These are phyloP conservation scores for Lasiosphaeria ovina DNA, from an alignment of 495 filamentous ascomycete genomes.

Conservation along the genomic window DNA sequence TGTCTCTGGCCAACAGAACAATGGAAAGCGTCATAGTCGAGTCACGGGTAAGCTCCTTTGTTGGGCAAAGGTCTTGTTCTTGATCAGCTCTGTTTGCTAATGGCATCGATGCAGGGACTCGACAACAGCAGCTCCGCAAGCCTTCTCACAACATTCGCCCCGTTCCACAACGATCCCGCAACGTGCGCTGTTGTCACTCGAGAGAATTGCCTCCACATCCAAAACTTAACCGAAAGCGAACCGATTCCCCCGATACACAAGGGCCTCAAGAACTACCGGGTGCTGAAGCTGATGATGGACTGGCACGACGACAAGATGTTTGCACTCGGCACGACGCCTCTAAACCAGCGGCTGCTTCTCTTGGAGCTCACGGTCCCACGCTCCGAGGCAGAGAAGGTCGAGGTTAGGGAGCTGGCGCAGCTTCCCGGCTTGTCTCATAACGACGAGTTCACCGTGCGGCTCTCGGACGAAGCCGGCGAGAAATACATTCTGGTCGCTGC, in stretches of 20 bases:
- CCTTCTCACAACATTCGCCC: slow-evolving; percentile 34
- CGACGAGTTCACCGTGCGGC: slow-evolving; percentile 21
- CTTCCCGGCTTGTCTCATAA: slow-evolving; percentile 26
- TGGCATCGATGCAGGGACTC: slow-evolving; percentile 13
- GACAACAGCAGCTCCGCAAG: slow-evolving; percentile 26
- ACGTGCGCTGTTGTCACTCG: slow-evolving; percentile 31
- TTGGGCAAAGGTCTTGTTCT: neutral
- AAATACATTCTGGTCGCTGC: slow-evolving; percentile 14
- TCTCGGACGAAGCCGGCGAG: slow-evolving; percentile 13
- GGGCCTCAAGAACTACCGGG: slow-evolving; percentile 29
- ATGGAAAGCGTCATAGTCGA: slow-evolving; percentile 5
- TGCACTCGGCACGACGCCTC: slow-evolving; percentile 27
- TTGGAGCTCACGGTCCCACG: slow-evolving; percentile 28
- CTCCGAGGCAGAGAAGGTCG: slow-evolving; percentile 10
- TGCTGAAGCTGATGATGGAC: slow-evolving; percentile 31
- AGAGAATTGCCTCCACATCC: slow-evolving; percentile 29
- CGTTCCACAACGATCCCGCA: slow-evolving; percentile 17
- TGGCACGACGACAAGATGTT: slow-evolving; percentile 23
- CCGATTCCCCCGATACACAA: slow-evolving; percentile 13
- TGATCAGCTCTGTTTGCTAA: slow-evolving; percentile 3
- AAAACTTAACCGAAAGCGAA: slow-evolving; percentile 15
- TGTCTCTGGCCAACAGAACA: neutral
- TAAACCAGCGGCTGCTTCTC: slow-evolving; percentile 24
- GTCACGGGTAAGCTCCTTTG: slow-evolving; percentile 15
- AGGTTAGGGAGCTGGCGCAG: slow-evolving; percentile 20